Percentiles rank a stretch among this genome's conserved stretches.
phyloP scores from a whole-genome alignment of 305 asterid species.

The Plantago rigida region DNA sequence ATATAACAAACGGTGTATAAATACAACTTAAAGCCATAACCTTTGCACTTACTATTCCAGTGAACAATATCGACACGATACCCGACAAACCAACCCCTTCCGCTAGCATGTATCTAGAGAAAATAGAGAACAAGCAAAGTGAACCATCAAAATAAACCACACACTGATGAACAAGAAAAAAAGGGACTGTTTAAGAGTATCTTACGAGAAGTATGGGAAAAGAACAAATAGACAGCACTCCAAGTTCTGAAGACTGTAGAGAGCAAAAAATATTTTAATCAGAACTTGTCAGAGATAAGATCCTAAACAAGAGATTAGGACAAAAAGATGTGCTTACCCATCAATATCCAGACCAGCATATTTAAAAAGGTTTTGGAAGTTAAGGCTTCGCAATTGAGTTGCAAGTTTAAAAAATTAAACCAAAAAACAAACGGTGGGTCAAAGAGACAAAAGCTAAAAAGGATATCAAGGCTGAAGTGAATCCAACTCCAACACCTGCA shows the following conservation, averaged over 20 bases:
- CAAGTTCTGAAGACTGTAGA: conserved; percentile 91
- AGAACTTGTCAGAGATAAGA: neutral
- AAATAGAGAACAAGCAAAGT: conserved; percentile 24
- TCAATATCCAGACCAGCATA: conserved; percentile 97
- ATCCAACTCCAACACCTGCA: conserved; percentile 99
- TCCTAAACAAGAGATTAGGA: neutral
- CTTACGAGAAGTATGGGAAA: conserved; percentile 99
- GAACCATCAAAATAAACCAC: conserved; percentile 9
- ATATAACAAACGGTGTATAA: conserved; percentile 23
- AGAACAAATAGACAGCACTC: conserved; percentile 98
- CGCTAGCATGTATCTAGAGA: conserved; percentile 78
- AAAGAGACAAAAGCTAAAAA: conserved; percentile 27
- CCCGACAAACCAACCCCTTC: conserved; percentile 99
- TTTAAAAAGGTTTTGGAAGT: conserved; percentile 77
- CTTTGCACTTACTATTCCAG: conserved; percentile 79
- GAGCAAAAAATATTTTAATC: conserved; percentile 19
- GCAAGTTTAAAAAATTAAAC: neutral
- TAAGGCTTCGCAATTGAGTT: conserved; percentile 38
- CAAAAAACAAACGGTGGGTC: conserved; percentile 6
- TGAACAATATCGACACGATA: conserved; percentile 87
- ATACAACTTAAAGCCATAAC: conserved; percentile 15
- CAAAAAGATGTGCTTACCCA: conserved; percentile 48
- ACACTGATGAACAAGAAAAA: conserved; percentile 12
- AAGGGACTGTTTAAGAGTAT: conserved; percentile 1
- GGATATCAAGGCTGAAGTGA: conserved; percentile 97